Percentiles rank a stretch among this genome's conserved stretches.
Conservation (phyloP, 371 early-diverging fungal species). For the Lichtheimia ornata region DNA sequence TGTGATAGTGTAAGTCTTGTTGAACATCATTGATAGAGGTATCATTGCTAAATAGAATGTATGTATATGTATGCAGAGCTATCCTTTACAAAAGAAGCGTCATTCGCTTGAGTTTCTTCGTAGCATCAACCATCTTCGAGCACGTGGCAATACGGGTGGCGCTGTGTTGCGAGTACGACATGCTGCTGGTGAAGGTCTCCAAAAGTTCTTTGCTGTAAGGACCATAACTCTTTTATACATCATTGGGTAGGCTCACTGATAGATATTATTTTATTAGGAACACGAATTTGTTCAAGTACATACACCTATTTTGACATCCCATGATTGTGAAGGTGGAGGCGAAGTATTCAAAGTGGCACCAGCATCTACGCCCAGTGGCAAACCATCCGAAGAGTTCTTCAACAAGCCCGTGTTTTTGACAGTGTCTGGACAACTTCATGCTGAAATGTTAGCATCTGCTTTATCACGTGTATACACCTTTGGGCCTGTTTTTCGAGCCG, state of each 20-base stretch:
- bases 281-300: constrained; percentile 80
- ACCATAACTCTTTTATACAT: neutral
- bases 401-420: constrained; percentile 78
- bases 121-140: constrained; percentile 77
- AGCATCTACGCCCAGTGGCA: constrained; percentile 13
- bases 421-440: constrained; percentile 89
- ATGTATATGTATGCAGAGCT: constrained; percentile 45
- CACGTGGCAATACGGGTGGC: constrained; percentile 76
- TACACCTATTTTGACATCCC: constrained; percentile 84
- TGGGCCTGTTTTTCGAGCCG: constrained; percentile 89
- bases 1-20: constrained; percentile 58
- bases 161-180: constrained; percentile 74
- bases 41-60: neutral
- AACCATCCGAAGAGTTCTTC: constrained; percentile 68
- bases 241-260: neutral
- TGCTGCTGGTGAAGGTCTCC: constrained; percentile 66
- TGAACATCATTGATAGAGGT: neutral
- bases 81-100: constrained; percentile 89
- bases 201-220: constrained; percentile 72
- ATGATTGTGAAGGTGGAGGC: constrained; percentile 95
- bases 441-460: constrained; percentile 77
- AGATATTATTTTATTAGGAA: constrained; percentile 11
- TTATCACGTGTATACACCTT: constrained; percentile 86
- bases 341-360: constrained; percentile 74
- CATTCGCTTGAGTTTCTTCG: constrained; percentile 82